Evolutionary conservation across 176 grass and related monocot genomes (phyloP), one percentile per base, ranked within the genome.

Genomic region (Phoenix dactylifera): DNA sequence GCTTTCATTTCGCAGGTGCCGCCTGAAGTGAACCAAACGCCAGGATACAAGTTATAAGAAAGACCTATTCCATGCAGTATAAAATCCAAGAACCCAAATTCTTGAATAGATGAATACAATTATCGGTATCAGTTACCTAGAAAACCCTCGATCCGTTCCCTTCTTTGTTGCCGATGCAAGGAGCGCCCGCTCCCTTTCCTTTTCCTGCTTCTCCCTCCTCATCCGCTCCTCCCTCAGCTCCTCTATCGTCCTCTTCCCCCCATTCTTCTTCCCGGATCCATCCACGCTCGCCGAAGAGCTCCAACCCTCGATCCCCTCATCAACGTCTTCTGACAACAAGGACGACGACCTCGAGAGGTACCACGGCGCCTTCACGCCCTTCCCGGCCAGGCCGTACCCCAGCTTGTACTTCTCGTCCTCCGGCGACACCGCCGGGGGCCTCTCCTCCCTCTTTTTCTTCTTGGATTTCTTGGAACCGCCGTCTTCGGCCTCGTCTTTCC

Each of bases 341-440:
- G 71, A 19, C 24, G 39, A 72, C 3, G 80, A 69, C 51, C 65
- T 69, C 17, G 84, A 62, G 18, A 88, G 50, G 59, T 97, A 97
- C 93, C 87, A 97, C 24, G 93, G 87, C 14, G 68, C 77, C 28
- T 80, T 77, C 69, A 97, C 93, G 6, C 93, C 93, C 72, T 97
- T 97, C 17, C 87, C 93, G 50, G 62, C 84, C 63, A 97, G 59
- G 18, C 93, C 87, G 12, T 91, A 97, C 39, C 87, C 93, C 18
- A 97, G 70, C 65, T 70, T 82, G 75, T 97, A 90, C 62, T 97
- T 97, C 78, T 97, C 87, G 28, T 97, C 87, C 55, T 97, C 93
- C 16, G 93, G 81, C 48, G 78, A 69, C 26, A 88, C 79, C 53
- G 74, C 67, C 68, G 74, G 79, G 1, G 71, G 54, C 72, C 68